Evolutionary conservation across 257 asterid genomes (phyloP).

Genomic region (Lantana camara): DNA sequence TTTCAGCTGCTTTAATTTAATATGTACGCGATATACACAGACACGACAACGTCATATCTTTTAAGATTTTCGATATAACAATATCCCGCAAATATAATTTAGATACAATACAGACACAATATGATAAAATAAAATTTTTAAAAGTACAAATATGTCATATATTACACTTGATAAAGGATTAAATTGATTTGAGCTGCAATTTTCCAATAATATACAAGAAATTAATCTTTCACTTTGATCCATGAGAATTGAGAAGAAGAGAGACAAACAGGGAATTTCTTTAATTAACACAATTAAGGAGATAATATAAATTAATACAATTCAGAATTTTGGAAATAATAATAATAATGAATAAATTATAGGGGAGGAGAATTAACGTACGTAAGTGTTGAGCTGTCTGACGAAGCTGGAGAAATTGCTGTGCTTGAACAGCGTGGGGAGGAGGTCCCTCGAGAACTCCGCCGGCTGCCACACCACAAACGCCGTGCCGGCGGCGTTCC

Average conservation of each 20-base stretch:
- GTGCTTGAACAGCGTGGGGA: conserved; percentile 80
- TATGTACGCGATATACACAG: too few species aligned
- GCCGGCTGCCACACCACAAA: conserved; percentile 89
- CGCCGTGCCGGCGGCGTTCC: conserved; percentile 77
- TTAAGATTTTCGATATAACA: too few species aligned
- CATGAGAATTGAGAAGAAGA: too few species aligned
- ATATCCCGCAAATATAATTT: too few species aligned
- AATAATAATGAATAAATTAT: neutral
- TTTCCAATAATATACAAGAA: too few species aligned
- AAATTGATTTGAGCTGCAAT: too few species aligned
- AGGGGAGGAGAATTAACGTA: conserved; percentile 27
- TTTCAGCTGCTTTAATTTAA: too few species aligned
- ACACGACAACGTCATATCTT: too few species aligned
- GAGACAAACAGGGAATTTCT: neutral
- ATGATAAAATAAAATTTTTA: too few species aligned
- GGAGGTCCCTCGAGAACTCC: conserved; percentile 78
- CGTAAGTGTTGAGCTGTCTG: conserved; percentile 87
- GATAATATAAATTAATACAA: neutral
- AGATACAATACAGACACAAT: too few species aligned
- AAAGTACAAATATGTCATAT: neutral
- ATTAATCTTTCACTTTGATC: neutral
- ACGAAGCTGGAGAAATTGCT: conserved; percentile 94
- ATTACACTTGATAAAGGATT: too few species aligned
- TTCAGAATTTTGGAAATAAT: neutral
- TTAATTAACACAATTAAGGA: neutral